Percentiles rank a stretch among this genome's conserved stretches.
Conservation (phyloP, 1,284 basidiomycete genomes). For the Coniophora puteana region DNA sequence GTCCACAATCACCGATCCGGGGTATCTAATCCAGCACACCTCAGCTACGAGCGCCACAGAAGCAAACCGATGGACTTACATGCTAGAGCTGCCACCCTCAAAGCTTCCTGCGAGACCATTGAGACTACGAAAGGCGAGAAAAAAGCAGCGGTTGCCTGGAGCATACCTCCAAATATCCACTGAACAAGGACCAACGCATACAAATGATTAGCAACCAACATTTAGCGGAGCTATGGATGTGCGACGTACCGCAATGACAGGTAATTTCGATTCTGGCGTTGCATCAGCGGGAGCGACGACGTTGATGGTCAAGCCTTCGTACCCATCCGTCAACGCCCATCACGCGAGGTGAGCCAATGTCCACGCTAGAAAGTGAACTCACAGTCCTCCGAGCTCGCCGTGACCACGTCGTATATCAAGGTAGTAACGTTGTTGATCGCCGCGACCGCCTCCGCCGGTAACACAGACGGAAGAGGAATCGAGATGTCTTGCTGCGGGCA, state of each 20-base stretch:
- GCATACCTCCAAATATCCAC: conserved; percentile 40
- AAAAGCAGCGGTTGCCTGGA: too few relatives aligned
- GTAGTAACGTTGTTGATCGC: conserved; percentile 4
- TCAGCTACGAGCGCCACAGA: conserved; percentile 11
- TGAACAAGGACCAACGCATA: conserved; percentile 3
- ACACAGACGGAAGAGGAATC: conserved; percentile 1
- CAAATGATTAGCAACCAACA: too few relatives aligned
- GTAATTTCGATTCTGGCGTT: conserved; percentile 37
- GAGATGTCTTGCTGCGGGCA: conserved; percentile 3
- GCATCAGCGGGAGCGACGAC: conserved; percentile 46
- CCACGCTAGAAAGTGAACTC: not conserved
- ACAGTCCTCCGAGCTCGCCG: conserved; percentile 2
- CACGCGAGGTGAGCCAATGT: not conserved
- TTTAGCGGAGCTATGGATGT: too few relatives aligned
- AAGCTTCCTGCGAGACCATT: conserved; percentile 41
- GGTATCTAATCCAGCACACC: conserved; percentile 28
- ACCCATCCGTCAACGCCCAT: not conserved
- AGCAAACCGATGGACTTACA: conserved; percentile 22
- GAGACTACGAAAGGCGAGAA: too few relatives aligned
- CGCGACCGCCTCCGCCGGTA: conserved; percentile 5
- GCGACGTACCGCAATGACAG: conserved; percentile 48
- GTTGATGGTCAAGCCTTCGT: conserved; percentile 53
- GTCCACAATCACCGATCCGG: conserved; percentile 42
- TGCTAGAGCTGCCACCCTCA: conserved; percentile 33
- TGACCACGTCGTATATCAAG: not conserved